These are phyloP conservation scores for Plasmodium relictum DNA, from an alignment of 169 alveolate genomes.

Conservation along the genomic window DNA sequence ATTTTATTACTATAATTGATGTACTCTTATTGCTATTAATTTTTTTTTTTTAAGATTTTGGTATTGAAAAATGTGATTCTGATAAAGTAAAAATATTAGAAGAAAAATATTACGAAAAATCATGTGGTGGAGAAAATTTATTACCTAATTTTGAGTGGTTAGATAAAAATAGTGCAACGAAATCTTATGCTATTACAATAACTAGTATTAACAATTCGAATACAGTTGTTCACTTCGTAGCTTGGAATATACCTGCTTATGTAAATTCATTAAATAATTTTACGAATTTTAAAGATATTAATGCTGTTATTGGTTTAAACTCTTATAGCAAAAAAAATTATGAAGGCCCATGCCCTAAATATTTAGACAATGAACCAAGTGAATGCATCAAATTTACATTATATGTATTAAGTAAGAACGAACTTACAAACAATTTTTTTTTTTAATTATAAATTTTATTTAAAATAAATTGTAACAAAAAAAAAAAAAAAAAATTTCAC, in stretches of 20 bases:
- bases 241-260: slow-evolving; percentile 64
- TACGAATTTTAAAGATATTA: slow-evolving; percentile 29
- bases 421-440: background rate
- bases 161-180: slow-evolving; percentile 43
- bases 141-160: slow-evolving; percentile 54
- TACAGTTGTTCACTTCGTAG: slow-evolving; percentile 25
- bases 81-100: slow-evolving; percentile 30
- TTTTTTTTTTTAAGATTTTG: slow-evolving; percentile 35
- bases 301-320: slow-evolving; percentile 28
- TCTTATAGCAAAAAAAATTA: slow-evolving; percentile 28
- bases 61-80: slow-evolving; percentile 30
- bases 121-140: slow-evolving; percentile 52
- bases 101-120: slow-evolving; percentile 19
- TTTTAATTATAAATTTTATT: background rate
- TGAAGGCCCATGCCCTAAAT: slow-evolving; percentile 22
- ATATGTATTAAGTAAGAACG: slow-evolving; percentile 47
- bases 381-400: slow-evolving; percentile 38
- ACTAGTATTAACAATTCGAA: slow-evolving; percentile 17
- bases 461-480: background rate
- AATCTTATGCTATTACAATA: slow-evolving; percentile 55
- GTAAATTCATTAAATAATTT: slow-evolving; percentile 36
- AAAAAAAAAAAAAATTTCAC: background rate
- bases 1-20: background rate
- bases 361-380: background rate
- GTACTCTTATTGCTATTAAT: too few species aligned